A percentile compares a stretch with the other conserved stretches of the same genome.
Evolutionary conservation across 106 monocot species (phyloP).

Genomic region (Triglochin maritima): DNA sequence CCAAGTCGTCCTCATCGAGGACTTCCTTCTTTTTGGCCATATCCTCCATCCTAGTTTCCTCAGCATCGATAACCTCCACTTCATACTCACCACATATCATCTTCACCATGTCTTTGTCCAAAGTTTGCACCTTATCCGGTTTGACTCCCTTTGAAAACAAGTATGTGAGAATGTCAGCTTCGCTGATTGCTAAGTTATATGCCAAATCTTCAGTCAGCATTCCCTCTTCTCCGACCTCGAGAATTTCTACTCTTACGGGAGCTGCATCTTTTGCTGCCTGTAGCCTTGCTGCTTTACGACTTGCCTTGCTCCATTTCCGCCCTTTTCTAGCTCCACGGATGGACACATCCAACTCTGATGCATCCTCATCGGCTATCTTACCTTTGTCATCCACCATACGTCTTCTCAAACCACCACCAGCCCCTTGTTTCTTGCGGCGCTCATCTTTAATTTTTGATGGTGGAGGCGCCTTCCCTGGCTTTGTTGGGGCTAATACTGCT

Average conservation of each 20-base stretch:
- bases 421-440: slow-evolving; percentile 43
- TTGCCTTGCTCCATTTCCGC: slow-evolving; percentile 83
- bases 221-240: slow-evolving; percentile 88
- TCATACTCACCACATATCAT: slow-evolving; percentile 95
- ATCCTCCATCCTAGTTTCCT: slow-evolving; percentile 48
- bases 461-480: slow-evolving; percentile 42
- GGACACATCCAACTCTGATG: slow-evolving; percentile 45
- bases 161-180: slow-evolving; percentile 55
- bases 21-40: slow-evolving; percentile 96
- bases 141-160: slow-evolving; percentile 64
- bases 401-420: slow-evolving; percentile 34
- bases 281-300: slow-evolving; percentile 64
- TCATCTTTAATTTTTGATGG: slow-evolving; percentile 62
- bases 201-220: slow-evolving; percentile 76
- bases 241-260: slow-evolving; percentile 85
- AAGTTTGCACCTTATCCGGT: slow-evolving; percentile 40
- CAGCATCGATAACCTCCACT: slow-evolving; percentile 81
- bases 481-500: slow-evolving; percentile 43
- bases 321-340: slow-evolving; percentile 70
- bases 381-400: slow-evolving; percentile 31
- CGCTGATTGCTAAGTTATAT: slow-evolving; percentile 55
- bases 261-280: slow-evolving; percentile 61
- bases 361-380: slow-evolving; percentile 33
- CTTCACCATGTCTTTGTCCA: slow-evolving; percentile 88
- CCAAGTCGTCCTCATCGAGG: slow-evolving; percentile 74